Base-by-base conservation (phyloP, 805 yeast species). In the Sungouiozyma intestinalis region DNA sequence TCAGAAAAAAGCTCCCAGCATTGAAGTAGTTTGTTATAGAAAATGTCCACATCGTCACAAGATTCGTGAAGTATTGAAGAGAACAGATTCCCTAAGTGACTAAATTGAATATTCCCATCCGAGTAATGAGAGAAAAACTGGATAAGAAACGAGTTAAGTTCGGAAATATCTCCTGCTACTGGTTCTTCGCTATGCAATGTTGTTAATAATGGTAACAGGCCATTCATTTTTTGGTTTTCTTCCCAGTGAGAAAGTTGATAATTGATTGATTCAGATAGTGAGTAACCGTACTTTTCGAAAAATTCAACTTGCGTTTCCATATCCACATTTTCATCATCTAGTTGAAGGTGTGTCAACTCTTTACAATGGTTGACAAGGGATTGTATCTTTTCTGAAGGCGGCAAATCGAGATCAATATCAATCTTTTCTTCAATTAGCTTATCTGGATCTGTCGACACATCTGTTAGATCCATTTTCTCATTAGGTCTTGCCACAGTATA, bases 221-320 rank as follows among this genome's bases (percentile, higher is more conserved):
- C 31, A 9, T 36, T 13, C 8, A 21, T 14, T 14, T 9, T 17
- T 19, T 18, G 17, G 27, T 18, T 27, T n/a, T 41, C 34, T 19
- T 31, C 38, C 50, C 48, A 52, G 3, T 39, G 21, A 33, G 27
- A 42, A 8, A 54, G 16, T 20, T 44, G 41, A 0, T 42, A 33
- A 38, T 58, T 58, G 40, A 57, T 45, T 0, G 48, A 40, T 29
- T 51, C 52, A 3, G 64, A 58, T 14, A 58, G 39, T 3, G 39
- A 41, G 39, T 53, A 57, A 3, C 63, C 64, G 43, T 51, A 54
- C 1, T 45, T 41, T 46, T 58, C 61, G 16, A 58, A 49, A 4
- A 40, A 19, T 21, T 50, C 48, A 35, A 44, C 43, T 15, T 51
- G 54, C 8, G 40, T 17, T 19, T 18, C 15, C 7, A 19, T 39